phyloP scores from a whole-genome alignment of 352 stramenopile species.

The Globisporangium spiculum region DNA sequence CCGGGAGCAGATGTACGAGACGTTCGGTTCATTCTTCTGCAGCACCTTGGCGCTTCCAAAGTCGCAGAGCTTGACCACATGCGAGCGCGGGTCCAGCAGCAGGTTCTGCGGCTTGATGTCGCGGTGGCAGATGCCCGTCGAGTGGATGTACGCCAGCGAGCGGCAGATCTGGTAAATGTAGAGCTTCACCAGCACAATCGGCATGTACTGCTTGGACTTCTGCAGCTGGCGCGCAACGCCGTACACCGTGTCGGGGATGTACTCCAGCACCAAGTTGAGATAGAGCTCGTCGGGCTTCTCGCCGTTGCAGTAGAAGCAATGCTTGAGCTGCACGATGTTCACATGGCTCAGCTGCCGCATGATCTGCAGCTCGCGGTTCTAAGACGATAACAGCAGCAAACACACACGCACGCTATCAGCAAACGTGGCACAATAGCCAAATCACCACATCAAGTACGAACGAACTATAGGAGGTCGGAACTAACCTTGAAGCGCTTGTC shows the following conservation, averaged over 20 bases:
- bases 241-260: slow-evolving; percentile 99
- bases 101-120: slow-evolving; percentile 99
- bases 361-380: slow-evolving; percentile 99
- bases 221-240: slow-evolving; percentile 94
- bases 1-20: slow-evolving; percentile 99
- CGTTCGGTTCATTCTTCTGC: slow-evolving; percentile 97
- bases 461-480: not conserved
- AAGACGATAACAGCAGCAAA: slow-evolving; percentile 8
- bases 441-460: not conserved
- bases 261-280: slow-evolving; percentile 99
- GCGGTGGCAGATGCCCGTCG: slow-evolving; percentile 97
- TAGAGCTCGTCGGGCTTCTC: slow-evolving; percentile 97
- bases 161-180: slow-evolving; percentile 99
- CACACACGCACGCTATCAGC: not conserved
- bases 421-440: not conserved
- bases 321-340: slow-evolving; percentile 99
- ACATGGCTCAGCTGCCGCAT: slow-evolving; percentile 98
- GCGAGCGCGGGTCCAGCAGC: slow-evolving; percentile 95
- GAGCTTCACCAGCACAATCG: slow-evolving; percentile 97
- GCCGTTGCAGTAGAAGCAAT: slow-evolving; percentile 99
- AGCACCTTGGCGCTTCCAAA: slow-evolving; percentile 97
- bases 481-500: slow-evolving; percentile 98
- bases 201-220: slow-evolving; percentile 97
- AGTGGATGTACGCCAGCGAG: slow-evolving; percentile 97
- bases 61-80: slow-evolving; percentile 99